Evolutionary conservation across 1,139 yeast genomes (phyloP), one percentile per base, ranked within the genome.

Genomic region (Saccharomyces hybrid): DNA sequence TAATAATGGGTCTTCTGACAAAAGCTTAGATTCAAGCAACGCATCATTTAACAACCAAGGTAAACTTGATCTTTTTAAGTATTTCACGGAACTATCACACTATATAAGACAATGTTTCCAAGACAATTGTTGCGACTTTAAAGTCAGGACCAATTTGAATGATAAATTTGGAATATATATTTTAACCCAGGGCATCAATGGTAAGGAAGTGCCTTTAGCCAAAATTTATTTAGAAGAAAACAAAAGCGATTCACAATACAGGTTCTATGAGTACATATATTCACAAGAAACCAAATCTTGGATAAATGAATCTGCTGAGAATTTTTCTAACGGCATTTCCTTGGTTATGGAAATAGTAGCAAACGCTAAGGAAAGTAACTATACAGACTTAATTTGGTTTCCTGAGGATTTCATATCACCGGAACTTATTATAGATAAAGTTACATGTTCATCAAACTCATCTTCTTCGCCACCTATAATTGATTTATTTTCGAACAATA

Each of bases 141-240:
- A 57, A 25, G 61, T 67, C 1, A 54, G 52, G 31, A 61, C 67
- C 8, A 69, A 69, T 53, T 56, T 64, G 50, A 55, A 62, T 49
- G 62, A 65, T 50, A 58, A 58, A 32, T 68, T 69, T 53, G 71
- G 71, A 27, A 61, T 69, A 13, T 66, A 64, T 52, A 59, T 68
- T 7, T 41, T 52, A 1, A 47, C 52, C 7, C 59, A 47, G 13
- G 55, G 47, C 11, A 38, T 27, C 16, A 46, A 31, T 7, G 11
- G 25, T n/a, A 14, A 46, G 14, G 47, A 47, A 14, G 47, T 51
- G 14, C 54, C 60, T 2, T 25, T 66, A 13, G 68, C 66, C 7
- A 63, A 61, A 47, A 52, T 67, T 3, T 57, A 57, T 25, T 54
- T 68, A 27, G 64, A 62, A 42, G 59, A 58, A 46, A 47, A 68